Base-by-base conservation (phyloP, 768 basidiomycete species). In the Hemileccinum impolitum region DNA sequence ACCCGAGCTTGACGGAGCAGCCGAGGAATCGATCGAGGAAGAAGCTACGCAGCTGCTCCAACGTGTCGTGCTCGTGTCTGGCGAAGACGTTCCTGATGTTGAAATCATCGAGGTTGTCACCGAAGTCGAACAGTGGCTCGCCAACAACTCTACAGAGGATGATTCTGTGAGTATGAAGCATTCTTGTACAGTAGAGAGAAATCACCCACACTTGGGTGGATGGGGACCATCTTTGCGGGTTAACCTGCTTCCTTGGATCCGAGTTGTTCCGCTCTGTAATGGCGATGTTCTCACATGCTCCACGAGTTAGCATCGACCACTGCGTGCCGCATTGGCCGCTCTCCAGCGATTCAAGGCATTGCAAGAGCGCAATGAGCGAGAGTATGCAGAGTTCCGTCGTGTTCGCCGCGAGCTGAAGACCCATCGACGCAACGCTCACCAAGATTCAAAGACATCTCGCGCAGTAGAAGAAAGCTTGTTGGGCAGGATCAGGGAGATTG, bases 91-190 rank as follows among this genome's bases (percentile, higher is more conserved):
- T 10, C 54, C 64, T 17, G 71, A 65, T 39, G 57, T 54, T 12
- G 62, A 72, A 30, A 68, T 74, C 26, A 60, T 64, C 39, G 70
- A 68, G 8, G 60, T 81, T 18, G 64, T 76, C 21, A 59, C 59
- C 18, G 79, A 81, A 56, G 76, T 80, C 34, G 74, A 78, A 43
- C 55, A 60, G 28, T 87, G 81, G 79, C 69, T 86, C 44, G 58
- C 59, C 18, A 52, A 53, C n/a, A 74, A 70, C 37, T 51, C 70
- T 26, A 64, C 70, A 0, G 76, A 75, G 43, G 74, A 75, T 40
- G 58, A 70, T 58, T 51, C 55, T 38, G 61, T 68, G 63, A 54
- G 62, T 65, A 34, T 47, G 15, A n/a, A 38, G 41, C 21, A 25
- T 54, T 53, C 43, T 28, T 40, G 10, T 49, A 45, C 45, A 3